These are phyloP conservation scores for Luzula sylvatica DNA, from an alignment of 176 grass and related monocot genomes.

Conservation along the genomic window DNA sequence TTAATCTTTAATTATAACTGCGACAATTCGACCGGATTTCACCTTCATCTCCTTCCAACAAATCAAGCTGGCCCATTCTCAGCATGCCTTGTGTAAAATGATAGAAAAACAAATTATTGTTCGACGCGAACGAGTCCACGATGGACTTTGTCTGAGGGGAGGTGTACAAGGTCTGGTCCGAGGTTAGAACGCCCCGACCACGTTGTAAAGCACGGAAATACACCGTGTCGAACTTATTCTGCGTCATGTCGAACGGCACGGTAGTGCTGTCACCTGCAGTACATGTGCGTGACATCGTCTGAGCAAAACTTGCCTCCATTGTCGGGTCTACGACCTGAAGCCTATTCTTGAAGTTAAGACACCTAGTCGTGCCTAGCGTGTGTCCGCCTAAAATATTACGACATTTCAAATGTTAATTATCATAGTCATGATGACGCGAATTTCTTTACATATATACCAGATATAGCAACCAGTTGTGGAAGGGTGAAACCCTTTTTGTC, in stretches of 20 bases:
- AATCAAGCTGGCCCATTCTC: conserved; percentile 72
- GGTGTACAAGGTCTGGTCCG: conserved; percentile 67
- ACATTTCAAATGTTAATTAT: too few relatives aligned
- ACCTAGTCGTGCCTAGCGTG: conserved; percentile 68
- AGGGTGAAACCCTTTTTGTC: conserved; percentile 28
- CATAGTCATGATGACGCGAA: background rate
- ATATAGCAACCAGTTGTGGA: conserved; percentile 58
- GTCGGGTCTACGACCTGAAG: conserved; percentile 40
- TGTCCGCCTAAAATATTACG: conserved; percentile 40
- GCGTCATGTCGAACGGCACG: conserved; percentile 54
- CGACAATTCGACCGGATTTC: conserved; percentile 54
- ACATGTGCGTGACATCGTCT: conserved; percentile 30
- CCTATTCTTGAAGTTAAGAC: conserved; percentile 35
- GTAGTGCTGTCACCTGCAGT: conserved; percentile 28
- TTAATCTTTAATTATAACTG: conserved; percentile 30
- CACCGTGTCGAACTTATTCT: conserved; percentile 40
- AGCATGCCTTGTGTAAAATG: conserved; percentile 74
- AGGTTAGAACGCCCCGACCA: conserved; percentile 40
- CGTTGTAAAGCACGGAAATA: conserved; percentile 59
- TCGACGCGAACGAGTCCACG: conserved; percentile 52
- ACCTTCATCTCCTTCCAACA: conserved; percentile 44
- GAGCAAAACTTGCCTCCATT: conserved; percentile 20
- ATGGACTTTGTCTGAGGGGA: conserved; percentile 41
- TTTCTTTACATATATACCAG: conserved; percentile 20
- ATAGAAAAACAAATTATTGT: conserved; percentile 61